Evolutionary conservation across 495 filamentous ascomycete genomes (phyloP).

Genomic region (Podospora anserina): DNA sequence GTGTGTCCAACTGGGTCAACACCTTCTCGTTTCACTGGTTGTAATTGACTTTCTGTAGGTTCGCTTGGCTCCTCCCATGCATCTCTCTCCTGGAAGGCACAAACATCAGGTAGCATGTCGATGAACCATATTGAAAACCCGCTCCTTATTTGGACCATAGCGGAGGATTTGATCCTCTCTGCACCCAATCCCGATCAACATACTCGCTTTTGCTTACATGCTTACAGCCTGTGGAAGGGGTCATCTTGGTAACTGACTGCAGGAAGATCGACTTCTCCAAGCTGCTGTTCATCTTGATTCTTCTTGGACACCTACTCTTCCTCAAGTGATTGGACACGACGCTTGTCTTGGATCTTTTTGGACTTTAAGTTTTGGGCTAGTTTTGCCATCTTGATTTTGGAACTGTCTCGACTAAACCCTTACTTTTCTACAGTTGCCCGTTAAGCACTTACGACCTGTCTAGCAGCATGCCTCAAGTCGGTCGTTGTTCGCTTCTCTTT

Average conservation of each 20-base stretch:
- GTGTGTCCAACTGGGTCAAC: background rate
- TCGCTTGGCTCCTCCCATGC: background rate
- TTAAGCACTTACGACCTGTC: background rate
- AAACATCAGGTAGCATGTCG: background rate
- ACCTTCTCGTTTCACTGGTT: no score
- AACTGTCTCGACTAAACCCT: conserved; percentile 18
- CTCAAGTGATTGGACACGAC: background rate
- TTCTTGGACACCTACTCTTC: background rate
- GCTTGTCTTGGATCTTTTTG: conserved; percentile 23
- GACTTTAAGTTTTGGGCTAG: conserved; percentile 21
- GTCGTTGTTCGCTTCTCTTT: conserved; percentile 14
- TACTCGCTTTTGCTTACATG: background rate
- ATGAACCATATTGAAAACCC: background rate
- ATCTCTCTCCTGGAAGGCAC: background rate
- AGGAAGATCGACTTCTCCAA: background rate
- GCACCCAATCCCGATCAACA: background rate
- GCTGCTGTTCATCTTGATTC: background rate
- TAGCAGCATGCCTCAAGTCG: conserved; percentile 15
- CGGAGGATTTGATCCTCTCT: background rate
- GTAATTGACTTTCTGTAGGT: background rate
- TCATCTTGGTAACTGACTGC: background rate
- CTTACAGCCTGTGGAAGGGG: background rate
- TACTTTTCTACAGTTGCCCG: conserved; percentile 7
- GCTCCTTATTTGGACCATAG: background rate
- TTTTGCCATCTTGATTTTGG: conserved; percentile 23